Conservation (phyloP, 257 asterid genomes). For the Penstemon eatonii region DNA sequence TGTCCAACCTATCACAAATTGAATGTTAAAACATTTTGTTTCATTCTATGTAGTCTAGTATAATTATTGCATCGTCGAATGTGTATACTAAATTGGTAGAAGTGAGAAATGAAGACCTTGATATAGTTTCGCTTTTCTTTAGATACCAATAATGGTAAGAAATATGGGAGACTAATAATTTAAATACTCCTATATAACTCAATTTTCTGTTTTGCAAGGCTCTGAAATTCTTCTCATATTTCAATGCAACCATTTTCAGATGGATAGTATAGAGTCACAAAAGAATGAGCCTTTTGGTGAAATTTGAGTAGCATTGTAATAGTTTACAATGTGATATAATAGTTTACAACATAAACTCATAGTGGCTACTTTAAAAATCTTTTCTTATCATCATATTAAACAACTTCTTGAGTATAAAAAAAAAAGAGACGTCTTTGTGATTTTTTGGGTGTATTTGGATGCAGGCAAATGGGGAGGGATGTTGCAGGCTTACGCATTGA, state of each 20-base stretch:
- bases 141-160: neutral
- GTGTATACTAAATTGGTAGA: neutral
- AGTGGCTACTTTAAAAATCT: neutral
- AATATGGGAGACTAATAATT: neutral
- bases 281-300: neutral
- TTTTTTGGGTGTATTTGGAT: constrained; percentile 15
- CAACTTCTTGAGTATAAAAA: neutral
- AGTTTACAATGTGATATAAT: too few relatives aligned
- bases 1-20: neutral
- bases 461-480: constrained; percentile 64
- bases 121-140: neutral
- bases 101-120: neutral
- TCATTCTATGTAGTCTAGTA: neutral
- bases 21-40: neutral
- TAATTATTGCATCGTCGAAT: too few relatives aligned
- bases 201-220: neutral
- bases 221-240: neutral
- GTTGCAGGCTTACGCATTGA: constrained; percentile 46
- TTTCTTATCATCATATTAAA: neutral
- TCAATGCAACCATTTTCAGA: neutral
- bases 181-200: neutral
- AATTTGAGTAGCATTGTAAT: too few relatives aligned
- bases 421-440: neutral
- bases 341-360: too few relatives aligned
- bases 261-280: neutral